phyloP scores from a whole-genome alignment of 169 alveolate genomes.

The Toxoplasma gondii region DNA sequence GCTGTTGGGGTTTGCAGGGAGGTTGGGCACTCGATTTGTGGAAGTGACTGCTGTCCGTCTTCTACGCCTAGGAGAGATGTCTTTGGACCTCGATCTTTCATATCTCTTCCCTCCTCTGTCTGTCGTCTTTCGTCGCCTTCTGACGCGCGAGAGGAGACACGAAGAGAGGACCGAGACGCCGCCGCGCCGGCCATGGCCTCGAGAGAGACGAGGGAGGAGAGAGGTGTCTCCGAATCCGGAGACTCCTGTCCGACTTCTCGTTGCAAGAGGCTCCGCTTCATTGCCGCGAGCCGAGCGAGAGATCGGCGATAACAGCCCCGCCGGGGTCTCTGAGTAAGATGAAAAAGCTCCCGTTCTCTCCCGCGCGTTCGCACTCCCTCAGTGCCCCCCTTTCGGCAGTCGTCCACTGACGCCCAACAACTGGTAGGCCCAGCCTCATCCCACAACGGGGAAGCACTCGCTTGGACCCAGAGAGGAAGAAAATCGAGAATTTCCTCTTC shows the following conservation, averaged over 20 bases:
- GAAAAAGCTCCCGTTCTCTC: background rate
- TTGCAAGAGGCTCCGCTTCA: background rate
- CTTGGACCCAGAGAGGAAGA: background rate
- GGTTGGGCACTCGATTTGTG: background rate
- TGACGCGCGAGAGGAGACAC: background rate
- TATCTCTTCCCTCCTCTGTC: no score
- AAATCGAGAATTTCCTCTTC: background rate
- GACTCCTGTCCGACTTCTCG: background rate
- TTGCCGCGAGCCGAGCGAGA: background rate
- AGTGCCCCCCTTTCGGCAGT: background rate
- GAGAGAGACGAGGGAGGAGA: background rate
- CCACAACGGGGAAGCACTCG: background rate
- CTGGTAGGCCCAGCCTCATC: background rate
- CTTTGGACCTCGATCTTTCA: no score
- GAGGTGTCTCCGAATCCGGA: background rate
- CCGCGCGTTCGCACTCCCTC: background rate
- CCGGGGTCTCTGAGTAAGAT: background rate
- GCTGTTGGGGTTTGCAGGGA: no score
- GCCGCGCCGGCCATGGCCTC: background rate
- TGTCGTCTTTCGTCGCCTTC: no score
- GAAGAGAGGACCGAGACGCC: no score
- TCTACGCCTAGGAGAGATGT: no score
- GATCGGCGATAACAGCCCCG: background rate
- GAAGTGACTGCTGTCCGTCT: no score
- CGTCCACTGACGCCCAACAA: background rate